Percentiles rank a stretch among this genome's conserved stretches.
Evolutionary conservation across 352 stramenopile genomes (phyloP).

Genomic region (Pythium coloratum): DNA sequence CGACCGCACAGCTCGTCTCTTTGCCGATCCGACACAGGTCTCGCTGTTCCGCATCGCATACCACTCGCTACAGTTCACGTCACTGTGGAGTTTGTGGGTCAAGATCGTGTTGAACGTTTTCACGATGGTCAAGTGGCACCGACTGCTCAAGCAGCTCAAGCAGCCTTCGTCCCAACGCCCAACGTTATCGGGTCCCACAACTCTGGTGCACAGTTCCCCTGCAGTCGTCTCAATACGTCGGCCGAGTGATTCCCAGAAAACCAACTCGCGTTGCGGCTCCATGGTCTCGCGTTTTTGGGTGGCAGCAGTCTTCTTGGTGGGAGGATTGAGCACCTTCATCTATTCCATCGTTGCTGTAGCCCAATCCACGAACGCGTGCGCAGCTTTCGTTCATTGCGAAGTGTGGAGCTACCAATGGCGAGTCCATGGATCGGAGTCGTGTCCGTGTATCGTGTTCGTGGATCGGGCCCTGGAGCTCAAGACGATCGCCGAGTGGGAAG

Average conservation of each 20-base stretch:
- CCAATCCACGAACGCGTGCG: background rate
- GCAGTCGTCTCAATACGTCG: background rate
- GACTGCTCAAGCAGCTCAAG: too few relatives aligned
- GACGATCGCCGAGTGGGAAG: conserved; percentile 7
- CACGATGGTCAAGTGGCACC: conserved; percentile 43
- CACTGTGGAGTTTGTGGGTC: conserved; percentile 21
- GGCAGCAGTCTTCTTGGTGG: conserved; percentile 6
- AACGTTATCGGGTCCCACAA: too few relatives aligned
- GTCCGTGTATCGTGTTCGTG: conserved; percentile 28
- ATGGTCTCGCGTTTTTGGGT: too few relatives aligned
- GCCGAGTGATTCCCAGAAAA: too few relatives aligned
- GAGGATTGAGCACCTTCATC: conserved; percentile 12
- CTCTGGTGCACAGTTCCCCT: conserved; percentile 27
- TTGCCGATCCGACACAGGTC: conserved; percentile 43
- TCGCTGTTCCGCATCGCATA: conserved; percentile 47
- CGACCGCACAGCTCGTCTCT: conserved; percentile 42
- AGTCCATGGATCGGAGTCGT: conserved; percentile 8
- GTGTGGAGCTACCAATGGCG: conserved; percentile 30
- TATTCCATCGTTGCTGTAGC: conserved; percentile 22
- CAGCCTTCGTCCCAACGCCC: too few relatives aligned
- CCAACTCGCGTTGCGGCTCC: too few relatives aligned
- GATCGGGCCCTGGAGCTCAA: conserved; percentile 1
- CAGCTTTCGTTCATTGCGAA: conserved; percentile 11
- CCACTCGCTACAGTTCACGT: conserved; percentile 43
- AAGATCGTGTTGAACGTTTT: conserved; percentile 42